Evolutionary conservation across 345 rosid genomes (phyloP), one percentile per base, ranked within the genome.

Genomic region (Salix arbutifolia): DNA sequence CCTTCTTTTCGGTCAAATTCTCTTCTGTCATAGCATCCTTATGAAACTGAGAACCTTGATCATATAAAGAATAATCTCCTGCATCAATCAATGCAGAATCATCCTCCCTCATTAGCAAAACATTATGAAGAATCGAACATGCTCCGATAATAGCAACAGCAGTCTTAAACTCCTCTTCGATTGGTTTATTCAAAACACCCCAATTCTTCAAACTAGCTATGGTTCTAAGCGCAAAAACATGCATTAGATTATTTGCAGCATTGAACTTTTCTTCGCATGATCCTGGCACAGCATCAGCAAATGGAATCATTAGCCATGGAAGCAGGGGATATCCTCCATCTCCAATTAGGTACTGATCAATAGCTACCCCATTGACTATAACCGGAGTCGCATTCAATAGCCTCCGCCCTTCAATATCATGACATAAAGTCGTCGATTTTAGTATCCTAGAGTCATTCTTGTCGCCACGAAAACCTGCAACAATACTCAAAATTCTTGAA

Each of bases 301-400:
- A 85, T 26, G 95, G 95, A 16, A 89, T 88, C 84, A 91, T 86
- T 50, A 91, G 67, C 92, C 95, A 89, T 21, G 90, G 95, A 80
- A 89, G 90, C 80, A 88, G 78, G 76, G 91, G 95, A 65, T 88
- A 91, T 19, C 74, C 85, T 73, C 70, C 79, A 74, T 79, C 84
- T 26, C 90, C 94, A 77, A 88, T 74, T 46, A 91, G 75, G 71
- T 91, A 91, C 80, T 88, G 91, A 74, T 78, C 77, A 18, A 83
- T 67, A 28, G 69, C 77, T 35, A 77, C 78, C 25, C 88, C 88
- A 77, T 78, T 78, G 21, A 83, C 81, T 61, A 72, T 38, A 37
- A 76, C 62, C 3, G 78, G 79, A 52, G 73, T 50, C 0, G 87
- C 83, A 78, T 80, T 85, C 77, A 90, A 30, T 26, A 87, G 31